These are phyloP conservation scores for Skeletonema menzelii DNA, from an alignment of 108 stramenopile species.

Conservation along the genomic window DNA sequence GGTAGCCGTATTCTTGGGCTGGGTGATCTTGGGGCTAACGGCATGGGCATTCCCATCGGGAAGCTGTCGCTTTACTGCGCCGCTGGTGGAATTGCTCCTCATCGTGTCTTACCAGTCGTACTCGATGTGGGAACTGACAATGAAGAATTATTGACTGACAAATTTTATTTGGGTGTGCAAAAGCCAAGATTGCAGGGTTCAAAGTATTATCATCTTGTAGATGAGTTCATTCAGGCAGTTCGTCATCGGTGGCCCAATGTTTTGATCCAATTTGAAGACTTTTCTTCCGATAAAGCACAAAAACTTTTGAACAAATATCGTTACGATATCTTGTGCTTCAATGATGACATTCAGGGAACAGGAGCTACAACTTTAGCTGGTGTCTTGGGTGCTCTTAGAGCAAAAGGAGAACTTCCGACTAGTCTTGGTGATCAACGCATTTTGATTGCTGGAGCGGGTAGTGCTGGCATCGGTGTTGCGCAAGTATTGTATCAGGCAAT, in stretches of 20 bases:
- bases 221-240: conserved; percentile 97
- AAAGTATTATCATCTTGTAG: conserved; percentile 87
- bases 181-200: conserved; percentile 75
- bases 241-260: conserved; percentile 93
- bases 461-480: conserved; percentile 94
- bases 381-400: conserved; percentile 77
- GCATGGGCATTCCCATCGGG: conserved; percentile 96
- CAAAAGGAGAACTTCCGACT: conserved; percentile 69
- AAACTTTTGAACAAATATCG: conserved; percentile 92
- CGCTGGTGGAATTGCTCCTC: conserved; percentile 96
- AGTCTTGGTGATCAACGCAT: conserved; percentile 85
- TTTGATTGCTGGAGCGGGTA: conserved; percentile 90
- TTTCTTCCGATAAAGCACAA: conserved; percentile 82
- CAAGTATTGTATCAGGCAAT: conserved; percentile 84
- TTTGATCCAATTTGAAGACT: conserved; percentile 98
- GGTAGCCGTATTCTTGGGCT: conserved; percentile 95
- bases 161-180: conserved; percentile 92
- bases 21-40: conserved; percentile 96
- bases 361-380: conserved; percentile 91
- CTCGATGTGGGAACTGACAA: conserved; percentile 99
- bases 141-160: conserved; percentile 83
- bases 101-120: conserved; percentile 93
- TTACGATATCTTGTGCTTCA: conserved; percentile 90
- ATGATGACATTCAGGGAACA: conserved; percentile 99
- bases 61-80: conserved; percentile 96